These are phyloP conservation scores for Aspergillus oerlinghausenensis DNA, from an alignment of 2,329 filamentous ascomycete genomes.

Conservation along the genomic window DNA sequence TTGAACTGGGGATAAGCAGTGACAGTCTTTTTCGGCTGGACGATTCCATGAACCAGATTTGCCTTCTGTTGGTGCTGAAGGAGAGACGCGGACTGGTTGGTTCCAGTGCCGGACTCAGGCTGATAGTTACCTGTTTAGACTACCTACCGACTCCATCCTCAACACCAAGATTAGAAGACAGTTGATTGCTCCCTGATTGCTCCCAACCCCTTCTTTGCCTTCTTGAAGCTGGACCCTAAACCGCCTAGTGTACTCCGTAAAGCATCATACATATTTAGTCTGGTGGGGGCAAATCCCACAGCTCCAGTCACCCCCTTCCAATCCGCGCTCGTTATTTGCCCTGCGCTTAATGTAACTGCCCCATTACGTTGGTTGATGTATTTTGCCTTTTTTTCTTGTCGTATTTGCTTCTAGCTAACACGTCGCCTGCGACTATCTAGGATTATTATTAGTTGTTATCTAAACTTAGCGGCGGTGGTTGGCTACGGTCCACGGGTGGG, in stretches of 20 bases:
- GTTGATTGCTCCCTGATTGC: background rate
- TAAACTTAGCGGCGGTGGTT: background rate
- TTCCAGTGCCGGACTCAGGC: background rate
- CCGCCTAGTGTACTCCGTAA: constrained; percentile 14
- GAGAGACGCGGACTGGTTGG: background rate
- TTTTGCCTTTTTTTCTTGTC: background rate
- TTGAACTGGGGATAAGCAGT: background rate
- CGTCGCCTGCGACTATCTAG: background rate
- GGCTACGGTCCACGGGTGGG: background rate
- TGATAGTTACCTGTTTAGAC: background rate
- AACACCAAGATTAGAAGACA: background rate
- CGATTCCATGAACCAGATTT: background rate
- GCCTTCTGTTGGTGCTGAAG: background rate
- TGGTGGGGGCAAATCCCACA: constrained; percentile 1
- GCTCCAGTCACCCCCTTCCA: background rate
- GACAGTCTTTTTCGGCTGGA: background rate
- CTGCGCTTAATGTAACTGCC: background rate
- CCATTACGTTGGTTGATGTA: background rate
- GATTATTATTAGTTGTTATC: background rate
- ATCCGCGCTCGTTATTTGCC: background rate
- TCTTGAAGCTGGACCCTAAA: constrained; percentile 17
- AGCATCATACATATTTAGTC: constrained; percentile 18
- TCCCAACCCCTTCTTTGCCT: constrained; percentile 6
- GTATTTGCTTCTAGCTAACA: background rate
- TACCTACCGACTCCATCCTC: background rate